phyloP scores from a whole-genome alignment of 1,284 basidiomycete species.

The Cryptococcus wingfieldii region DNA sequence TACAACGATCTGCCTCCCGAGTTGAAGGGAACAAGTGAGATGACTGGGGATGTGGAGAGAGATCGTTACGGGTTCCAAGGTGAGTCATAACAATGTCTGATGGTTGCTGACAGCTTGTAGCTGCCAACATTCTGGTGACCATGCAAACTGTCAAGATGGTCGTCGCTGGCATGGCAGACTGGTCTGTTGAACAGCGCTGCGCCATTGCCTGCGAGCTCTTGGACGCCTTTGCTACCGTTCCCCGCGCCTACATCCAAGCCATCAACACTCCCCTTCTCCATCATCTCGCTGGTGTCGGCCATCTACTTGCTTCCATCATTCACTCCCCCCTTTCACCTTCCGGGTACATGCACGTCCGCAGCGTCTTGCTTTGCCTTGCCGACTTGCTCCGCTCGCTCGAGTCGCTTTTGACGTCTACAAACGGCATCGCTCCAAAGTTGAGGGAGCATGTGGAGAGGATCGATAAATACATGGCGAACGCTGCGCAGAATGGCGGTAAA shows the following conservation, averaged over 20 bases:
- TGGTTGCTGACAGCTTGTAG: constrained; percentile 10
- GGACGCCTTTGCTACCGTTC: constrained; percentile 40
- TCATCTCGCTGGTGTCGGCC: constrained; percentile 46
- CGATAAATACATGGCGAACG: constrained; percentile 43
- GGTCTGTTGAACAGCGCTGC: constrained; percentile 40
- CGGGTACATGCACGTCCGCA: constrained; percentile 42
- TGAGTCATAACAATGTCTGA: constrained; percentile 12
- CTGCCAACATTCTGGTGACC: constrained; percentile 43
- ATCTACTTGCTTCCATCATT: constrained; percentile 44
- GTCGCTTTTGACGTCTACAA: constrained; percentile 18
- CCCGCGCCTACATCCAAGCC: constrained; percentile 42
- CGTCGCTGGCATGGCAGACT: constrained; percentile 35
- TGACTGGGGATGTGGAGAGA: constrained; percentile 35
- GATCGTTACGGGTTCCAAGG: constrained; percentile 44
- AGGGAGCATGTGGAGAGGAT: constrained; percentile 42
- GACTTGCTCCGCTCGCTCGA: constrained; percentile 40
- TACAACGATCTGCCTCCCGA: constrained; percentile 34
- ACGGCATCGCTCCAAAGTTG: constrained; percentile 34
- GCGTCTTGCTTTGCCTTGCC: constrained; percentile 39
- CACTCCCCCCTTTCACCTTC: constrained; percentile 40
- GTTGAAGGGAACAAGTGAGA: constrained; percentile 32
- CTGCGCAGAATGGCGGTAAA: constrained; percentile 8
- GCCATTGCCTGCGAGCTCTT: constrained; percentile 44
- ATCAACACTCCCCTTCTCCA: constrained; percentile 42
- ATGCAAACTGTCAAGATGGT: constrained; percentile 48